These are phyloP conservation scores for Auriscalpium orientale DNA, from an alignment of 768 basidiomycete genomes.

Conservation along the genomic window DNA sequence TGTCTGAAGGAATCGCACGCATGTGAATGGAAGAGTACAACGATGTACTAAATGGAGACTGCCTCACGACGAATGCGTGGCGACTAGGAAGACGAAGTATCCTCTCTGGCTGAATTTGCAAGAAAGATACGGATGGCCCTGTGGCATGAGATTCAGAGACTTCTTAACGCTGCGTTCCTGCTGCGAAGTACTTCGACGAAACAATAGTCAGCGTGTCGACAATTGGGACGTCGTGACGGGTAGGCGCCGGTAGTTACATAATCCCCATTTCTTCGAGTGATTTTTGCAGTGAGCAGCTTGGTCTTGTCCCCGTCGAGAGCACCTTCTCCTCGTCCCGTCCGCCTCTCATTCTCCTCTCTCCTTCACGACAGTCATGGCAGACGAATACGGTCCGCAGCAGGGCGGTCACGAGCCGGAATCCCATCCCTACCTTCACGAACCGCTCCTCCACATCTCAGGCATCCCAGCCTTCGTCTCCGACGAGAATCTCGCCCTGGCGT, in stretches of 20 bases:
- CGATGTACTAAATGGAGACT: no score
- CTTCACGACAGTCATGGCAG: conserved; percentile 2
- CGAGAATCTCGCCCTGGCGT: conserved; percentile 66
- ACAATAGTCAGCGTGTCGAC: no score
- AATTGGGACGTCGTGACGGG: no score
- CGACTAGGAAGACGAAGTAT: no score
- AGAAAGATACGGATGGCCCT: no score
- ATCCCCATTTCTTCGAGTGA: background rate
- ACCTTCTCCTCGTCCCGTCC: background rate
- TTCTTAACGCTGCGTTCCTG: no score
- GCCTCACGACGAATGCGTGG: no score
- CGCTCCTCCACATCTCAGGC: conserved; percentile 73
- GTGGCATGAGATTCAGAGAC: no score
- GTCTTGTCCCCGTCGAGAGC: background rate
- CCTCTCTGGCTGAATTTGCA: no score
- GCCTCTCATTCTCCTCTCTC: background rate
- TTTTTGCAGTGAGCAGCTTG: background rate
- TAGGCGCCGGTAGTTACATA: background rate
- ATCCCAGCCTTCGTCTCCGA: conserved; percentile 68
- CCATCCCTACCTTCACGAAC: conserved; percentile 83
- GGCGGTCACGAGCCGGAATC: conserved; percentile 28
- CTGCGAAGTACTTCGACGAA: no score
- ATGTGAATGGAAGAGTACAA: no score
- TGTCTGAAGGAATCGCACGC: no score
- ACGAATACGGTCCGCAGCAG: conserved; percentile 11